A percentile compares a stretch with the other conserved stretches of the same genome.
Conservation (phyloP, 2,329 filamentous ascomycete species). For the Trichoderma koningiopsis region DNA sequence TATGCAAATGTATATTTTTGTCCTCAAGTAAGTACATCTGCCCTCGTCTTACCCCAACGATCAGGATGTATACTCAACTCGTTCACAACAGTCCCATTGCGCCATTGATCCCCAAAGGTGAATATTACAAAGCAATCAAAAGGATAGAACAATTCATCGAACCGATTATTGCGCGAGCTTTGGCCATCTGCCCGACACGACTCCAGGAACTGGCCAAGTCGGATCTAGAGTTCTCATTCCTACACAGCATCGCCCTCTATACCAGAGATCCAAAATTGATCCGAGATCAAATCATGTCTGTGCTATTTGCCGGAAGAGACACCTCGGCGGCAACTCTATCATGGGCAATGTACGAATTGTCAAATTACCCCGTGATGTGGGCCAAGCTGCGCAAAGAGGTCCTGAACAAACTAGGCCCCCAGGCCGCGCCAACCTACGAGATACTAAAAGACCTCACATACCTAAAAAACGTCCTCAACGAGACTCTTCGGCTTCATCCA, state of each 20-base stretch:
- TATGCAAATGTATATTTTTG: conserved; percentile 64
- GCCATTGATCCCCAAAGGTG: conserved; percentile 57
- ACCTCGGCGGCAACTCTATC: conserved; percentile 81
- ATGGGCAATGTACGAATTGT: conserved; percentile 81
- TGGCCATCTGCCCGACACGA: conserved; percentile 64
- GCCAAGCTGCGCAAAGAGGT: conserved; percentile 73
- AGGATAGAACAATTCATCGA: conserved; percentile 69
- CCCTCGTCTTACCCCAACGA: not conserved
- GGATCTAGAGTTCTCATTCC: conserved; percentile 70
- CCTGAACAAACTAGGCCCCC: conserved; percentile 62
- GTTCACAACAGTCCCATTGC: conserved; percentile 56
- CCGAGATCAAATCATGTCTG: conserved; percentile 74
- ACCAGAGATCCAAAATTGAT: conserved; percentile 65
- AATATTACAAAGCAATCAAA: conserved; percentile 64
- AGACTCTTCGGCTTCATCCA: conserved; percentile 76
- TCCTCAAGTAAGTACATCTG: conserved; percentile 37
- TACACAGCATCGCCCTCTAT: conserved; percentile 73
- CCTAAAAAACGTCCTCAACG: conserved; percentile 71
- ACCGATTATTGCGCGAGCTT: conserved; percentile 67
- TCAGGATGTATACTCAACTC: not conserved
- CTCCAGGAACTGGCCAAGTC: conserved; percentile 69
- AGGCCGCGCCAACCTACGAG: conserved; percentile 68
- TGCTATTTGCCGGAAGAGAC: conserved; percentile 79
- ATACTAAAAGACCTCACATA: conserved; percentile 88
- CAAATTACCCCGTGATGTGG: conserved; percentile 67